Evolutionary conservation across 2,329 filamentous ascomycete species (phyloP).

Genomic region (Simplicillium sp.): DNA sequence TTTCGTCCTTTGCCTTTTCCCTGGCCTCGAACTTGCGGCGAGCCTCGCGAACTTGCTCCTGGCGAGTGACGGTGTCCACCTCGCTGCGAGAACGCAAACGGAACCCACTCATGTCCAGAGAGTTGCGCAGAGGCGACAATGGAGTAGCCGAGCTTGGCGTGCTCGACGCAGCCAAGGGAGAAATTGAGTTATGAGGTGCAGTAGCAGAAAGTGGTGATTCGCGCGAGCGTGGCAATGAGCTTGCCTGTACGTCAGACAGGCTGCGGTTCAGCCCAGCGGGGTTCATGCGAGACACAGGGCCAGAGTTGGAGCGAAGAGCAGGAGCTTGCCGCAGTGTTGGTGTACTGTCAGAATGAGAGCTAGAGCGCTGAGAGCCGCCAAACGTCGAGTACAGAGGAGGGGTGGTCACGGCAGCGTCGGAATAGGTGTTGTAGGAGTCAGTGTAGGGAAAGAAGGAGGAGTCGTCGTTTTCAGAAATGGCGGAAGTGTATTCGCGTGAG

Average conservation of each 20-base stretch:
- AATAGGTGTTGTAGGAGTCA: conserved; percentile 1
- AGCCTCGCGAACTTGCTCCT: conserved; percentile 50
- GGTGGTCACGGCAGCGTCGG: conserved; percentile 8
- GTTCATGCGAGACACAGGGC: conserved; percentile 23
- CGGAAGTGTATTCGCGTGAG: conserved; percentile 43
- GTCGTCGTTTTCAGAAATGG: conserved; percentile 44
- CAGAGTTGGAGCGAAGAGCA: conserved; percentile 17
- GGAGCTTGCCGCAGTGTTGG: conserved; percentile 16
- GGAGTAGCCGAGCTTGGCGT: conserved; percentile 23
- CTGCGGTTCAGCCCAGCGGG: conserved; percentile 28
- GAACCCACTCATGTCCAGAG: conserved; percentile 47
- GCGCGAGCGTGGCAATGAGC: conserved; percentile 8
- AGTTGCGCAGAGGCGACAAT: conserved; percentile 45
- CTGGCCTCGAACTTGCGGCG: conserved; percentile 55
- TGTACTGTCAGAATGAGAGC: conserved; percentile 21
- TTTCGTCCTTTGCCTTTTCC: conserved; percentile 52
- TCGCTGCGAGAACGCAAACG: conserved; percentile 53
- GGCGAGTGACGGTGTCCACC: conserved; percentile 42
- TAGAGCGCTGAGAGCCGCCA: conserved; percentile 20
- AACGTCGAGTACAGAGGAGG: conserved; percentile 8
- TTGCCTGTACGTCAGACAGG: conserved; percentile 37
- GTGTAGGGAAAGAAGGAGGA: conserved; percentile 16
- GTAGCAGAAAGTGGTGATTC: conserved; percentile 25
- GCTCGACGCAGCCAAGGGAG: conserved; percentile 11
- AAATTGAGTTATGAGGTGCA: conserved; percentile 14